phyloP scores from a whole-genome alignment of 768 basidiomycete species.

The Serendipita indica region DNA sequence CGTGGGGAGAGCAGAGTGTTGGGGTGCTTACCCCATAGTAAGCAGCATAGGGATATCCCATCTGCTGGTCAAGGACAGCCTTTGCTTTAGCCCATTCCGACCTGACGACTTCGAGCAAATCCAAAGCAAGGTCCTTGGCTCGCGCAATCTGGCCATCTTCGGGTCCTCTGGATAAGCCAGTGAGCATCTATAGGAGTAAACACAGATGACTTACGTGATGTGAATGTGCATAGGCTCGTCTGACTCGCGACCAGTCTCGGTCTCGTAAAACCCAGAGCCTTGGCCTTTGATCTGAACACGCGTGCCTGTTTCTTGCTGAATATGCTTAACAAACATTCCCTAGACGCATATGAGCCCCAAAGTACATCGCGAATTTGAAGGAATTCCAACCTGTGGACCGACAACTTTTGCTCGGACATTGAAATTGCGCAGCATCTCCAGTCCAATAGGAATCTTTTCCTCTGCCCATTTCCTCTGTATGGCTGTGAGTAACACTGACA shows the following conservation, averaged over 20 bases:
- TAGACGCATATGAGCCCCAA: conserved; percentile 19
- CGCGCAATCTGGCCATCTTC: conserved; percentile 76
- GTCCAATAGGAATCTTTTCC: conserved; percentile 77
- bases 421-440: conserved; percentile 90
- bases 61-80: conserved; percentile 45
- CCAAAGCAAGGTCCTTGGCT: conserved; percentile 77
- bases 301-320: conserved; percentile 89
- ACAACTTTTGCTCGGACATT: conserved; percentile 97
- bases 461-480: conserved; percentile 91
- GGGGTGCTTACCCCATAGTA: conserved; percentile 32
- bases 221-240: conserved; percentile 88
- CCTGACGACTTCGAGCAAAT: conserved; percentile 76
- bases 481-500: background rate
- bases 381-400: conserved; percentile 74
- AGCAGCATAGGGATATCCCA: conserved; percentile 63
- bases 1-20: conserved; percentile 16
- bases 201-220: conserved; percentile 48
- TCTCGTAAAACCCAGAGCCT: conserved; percentile 90
- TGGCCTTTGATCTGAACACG: conserved; percentile 94
- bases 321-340: conserved; percentile 97
- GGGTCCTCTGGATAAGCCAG: conserved; percentile 40
- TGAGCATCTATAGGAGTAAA: conserved; percentile 15
- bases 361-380: too few species aligned
- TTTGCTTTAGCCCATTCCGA: conserved; percentile 77
- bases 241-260: conserved; percentile 73